A percentile compares a stretch with the other conserved stretches of the same genome.
phyloP scores from a whole-genome alignment of 805 yeast genomes.

The Schwanniomyces pseudopolymorphus region DNA sequence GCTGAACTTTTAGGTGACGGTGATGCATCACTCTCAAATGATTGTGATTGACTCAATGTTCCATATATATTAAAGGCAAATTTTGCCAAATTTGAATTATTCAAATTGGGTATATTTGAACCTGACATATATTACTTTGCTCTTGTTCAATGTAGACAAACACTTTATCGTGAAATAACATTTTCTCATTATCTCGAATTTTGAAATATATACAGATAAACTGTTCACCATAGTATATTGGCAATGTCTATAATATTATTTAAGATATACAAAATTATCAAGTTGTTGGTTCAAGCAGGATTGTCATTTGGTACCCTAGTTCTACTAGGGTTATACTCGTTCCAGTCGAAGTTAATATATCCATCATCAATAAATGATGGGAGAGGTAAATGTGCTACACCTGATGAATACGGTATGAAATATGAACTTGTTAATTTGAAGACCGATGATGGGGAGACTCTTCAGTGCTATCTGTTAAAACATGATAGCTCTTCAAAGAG shows the following conservation, averaged over 20 bases:
- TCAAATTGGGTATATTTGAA: slow-evolving; percentile 2
- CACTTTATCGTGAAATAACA: neutral
- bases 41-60: slow-evolving; percentile 14
- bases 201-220: neutral
- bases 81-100: slow-evolving; percentile 37
- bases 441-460: slow-evolving; percentile 68
- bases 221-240: neutral
- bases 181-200: neutral
- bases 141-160: neutral
- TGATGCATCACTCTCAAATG: slow-evolving; percentile 10
- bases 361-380: slow-evolving; percentile 83
- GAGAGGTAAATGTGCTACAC: slow-evolving; percentile 69
- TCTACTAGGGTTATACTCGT: slow-evolving; percentile 55
- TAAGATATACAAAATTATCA: slow-evolving; percentile 18
- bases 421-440: slow-evolving; percentile 59
- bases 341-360: slow-evolving; percentile 71
- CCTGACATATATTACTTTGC: slow-evolving; percentile 2
- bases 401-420: slow-evolving; percentile 61
- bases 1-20: slow-evolving; percentile 13
- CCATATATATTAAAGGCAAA: slow-evolving; percentile 65
- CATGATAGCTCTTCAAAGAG: slow-evolving; percentile 40
- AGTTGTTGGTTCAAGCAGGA: slow-evolving; percentile 39
- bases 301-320: slow-evolving; percentile 44
- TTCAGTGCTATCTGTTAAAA: slow-evolving; percentile 64
- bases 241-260: slow-evolving; percentile 3